phyloP scores from a whole-genome alignment of 495 filamentous ascomycete genomes.

The Trichoderma asperelloides region DNA sequence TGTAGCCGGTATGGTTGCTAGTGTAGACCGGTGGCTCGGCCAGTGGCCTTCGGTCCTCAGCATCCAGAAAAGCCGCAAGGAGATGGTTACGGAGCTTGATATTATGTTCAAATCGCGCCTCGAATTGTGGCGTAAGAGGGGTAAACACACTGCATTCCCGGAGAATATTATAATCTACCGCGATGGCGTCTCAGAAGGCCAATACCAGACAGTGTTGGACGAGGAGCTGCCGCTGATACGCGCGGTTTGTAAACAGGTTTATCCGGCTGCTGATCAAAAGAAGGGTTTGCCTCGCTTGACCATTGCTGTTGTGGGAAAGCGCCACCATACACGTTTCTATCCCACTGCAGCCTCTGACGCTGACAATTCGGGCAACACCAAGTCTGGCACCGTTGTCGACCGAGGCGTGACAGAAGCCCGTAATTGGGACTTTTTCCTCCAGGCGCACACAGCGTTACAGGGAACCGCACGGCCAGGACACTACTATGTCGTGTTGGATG shows the following conservation, averaged over 20 bases:
- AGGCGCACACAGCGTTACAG: slow-evolving; percentile 74
- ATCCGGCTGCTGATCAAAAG: slow-evolving; percentile 37
- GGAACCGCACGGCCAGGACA: slow-evolving; percentile 78
- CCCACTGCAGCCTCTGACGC: slow-evolving; percentile 37
- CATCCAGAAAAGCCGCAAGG: slow-evolving; percentile 43
- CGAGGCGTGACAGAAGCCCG: slow-evolving; percentile 68
- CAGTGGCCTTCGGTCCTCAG: slow-evolving; percentile 62
- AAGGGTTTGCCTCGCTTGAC: slow-evolving; percentile 40
- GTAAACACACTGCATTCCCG: slow-evolving; percentile 41
- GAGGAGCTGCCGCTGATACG: slow-evolving; percentile 35
- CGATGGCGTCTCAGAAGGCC: slow-evolving; percentile 84
- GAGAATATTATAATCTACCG: slow-evolving; percentile 77
- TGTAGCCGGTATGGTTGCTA: slow-evolving; percentile 68
- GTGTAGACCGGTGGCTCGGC: slow-evolving; percentile 47
- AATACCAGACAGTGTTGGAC: slow-evolving; percentile 57
- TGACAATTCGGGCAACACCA: slow-evolving; percentile 49
- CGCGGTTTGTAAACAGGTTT: slow-evolving; percentile 48
- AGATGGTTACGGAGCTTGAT: slow-evolving; percentile 52
- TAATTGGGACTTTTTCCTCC: slow-evolving; percentile 83
- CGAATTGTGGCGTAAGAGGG: slow-evolving; percentile 45
- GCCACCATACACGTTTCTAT: slow-evolving; percentile 88
- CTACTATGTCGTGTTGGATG: slow-evolving; percentile 68
- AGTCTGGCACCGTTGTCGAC: slow-evolving; percentile 77
- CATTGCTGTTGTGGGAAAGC: slow-evolving; percentile 67
- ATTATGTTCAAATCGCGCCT: slow-evolving; percentile 53